Conservation (phyloP, 305 asterid genomes). For the Striga hermonthica region DNA sequence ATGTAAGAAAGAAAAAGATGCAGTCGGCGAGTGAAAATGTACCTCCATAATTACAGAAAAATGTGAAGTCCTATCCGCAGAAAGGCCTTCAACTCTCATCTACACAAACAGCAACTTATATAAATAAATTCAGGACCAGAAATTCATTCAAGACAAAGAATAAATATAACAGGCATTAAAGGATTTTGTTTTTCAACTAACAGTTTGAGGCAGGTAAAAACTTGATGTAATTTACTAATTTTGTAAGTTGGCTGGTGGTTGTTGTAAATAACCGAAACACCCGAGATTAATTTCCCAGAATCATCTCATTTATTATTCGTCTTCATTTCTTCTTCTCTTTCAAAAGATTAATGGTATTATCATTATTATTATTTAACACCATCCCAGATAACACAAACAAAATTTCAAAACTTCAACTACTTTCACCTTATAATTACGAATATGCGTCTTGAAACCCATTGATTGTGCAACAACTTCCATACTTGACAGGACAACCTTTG, state of each 20-base stretch:
- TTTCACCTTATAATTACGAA: slow-evolving; percentile 83
- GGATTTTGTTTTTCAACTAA: neutral
- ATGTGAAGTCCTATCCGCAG: slow-evolving; percentile 70
- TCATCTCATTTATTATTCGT: too few relatives aligned
- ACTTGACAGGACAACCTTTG: slow-evolving; percentile 78
- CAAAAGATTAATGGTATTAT: too few relatives aligned
- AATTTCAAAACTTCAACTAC: too few relatives aligned
- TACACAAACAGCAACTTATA: slow-evolving; percentile 24
- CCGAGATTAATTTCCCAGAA: too few relatives aligned
- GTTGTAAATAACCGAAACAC: too few relatives aligned
- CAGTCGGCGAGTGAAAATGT: slow-evolving; percentile 24
- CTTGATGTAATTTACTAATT: too few relatives aligned
- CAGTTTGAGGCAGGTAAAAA: too few relatives aligned
- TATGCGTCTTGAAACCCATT: slow-evolving; percentile 98
- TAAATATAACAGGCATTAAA: neutral
- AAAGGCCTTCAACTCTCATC: slow-evolving; percentile 98
- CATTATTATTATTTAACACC: too few relatives aligned
- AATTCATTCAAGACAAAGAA: neutral
- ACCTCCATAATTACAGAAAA: slow-evolving; percentile 91
- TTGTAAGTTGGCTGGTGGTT: too few relatives aligned
- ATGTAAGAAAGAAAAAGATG: slow-evolving; percentile 8
- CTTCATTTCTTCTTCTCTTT: too few relatives aligned
- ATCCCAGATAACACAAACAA: too few relatives aligned
- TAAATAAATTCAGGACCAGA: slow-evolving; percentile 15
- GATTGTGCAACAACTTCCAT: slow-evolving; percentile 99